Conservation (phyloP, 805 yeast genomes). For the Monosporozyma aquatica region DNA sequence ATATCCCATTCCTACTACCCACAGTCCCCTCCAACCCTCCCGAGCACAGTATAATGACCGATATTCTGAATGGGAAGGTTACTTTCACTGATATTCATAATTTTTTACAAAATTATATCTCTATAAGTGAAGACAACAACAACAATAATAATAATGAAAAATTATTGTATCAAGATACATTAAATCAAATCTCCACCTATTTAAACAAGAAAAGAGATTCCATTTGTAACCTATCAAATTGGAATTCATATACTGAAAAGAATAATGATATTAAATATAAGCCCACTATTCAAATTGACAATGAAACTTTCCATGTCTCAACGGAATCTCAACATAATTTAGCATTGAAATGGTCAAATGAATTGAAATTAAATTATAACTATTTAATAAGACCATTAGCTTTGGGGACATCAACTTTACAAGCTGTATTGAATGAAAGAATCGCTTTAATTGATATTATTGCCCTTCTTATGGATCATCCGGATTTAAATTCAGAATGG, state of each 20-base stretch:
- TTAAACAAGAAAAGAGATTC: background rate
- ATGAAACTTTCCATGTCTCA: no score
- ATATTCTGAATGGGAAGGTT: background rate
- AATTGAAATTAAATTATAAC: conserved; percentile 33
- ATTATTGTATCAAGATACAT: background rate
- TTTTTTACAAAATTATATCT: background rate
- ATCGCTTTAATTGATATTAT: conserved; percentile 38
- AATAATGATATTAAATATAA: no score
- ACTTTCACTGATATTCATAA: background rate
- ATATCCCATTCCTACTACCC: no score
- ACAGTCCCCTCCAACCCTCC: no score
- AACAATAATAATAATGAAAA: background rate
- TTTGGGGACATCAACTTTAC: conserved; percentile 31
- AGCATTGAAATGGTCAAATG: conserved; percentile 34
- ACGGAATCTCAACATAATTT: conserved; percentile 31
- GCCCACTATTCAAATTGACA: no score
- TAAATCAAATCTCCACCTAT: background rate
- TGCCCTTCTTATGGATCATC: conserved; percentile 20
- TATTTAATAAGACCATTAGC: conserved; percentile 41
- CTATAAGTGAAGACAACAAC: no score
- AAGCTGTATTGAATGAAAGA: conserved; percentile 43
- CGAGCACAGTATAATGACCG: background rate
- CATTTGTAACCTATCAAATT: background rate
- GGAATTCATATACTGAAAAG: no score
- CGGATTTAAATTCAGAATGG: conserved; percentile 5